These are phyloP conservation scores for Blastomyces silverae DNA, from an alignment of 2,329 filamentous ascomycete genomes.

Conservation along the genomic window DNA sequence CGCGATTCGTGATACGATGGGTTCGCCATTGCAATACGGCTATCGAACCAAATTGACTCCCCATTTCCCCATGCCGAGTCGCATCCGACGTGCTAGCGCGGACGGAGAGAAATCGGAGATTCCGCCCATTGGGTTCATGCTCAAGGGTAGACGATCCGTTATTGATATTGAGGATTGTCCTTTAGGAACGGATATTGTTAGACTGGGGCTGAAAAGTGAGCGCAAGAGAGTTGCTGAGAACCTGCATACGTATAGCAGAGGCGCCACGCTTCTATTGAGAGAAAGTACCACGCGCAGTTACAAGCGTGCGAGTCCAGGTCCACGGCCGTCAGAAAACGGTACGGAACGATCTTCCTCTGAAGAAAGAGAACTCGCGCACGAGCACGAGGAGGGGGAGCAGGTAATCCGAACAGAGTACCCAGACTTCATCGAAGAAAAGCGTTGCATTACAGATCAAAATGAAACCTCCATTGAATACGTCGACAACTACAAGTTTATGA, in stretches of 20 bases:
- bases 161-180: slow-evolving; percentile 97
- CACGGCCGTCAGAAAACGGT: neutral
- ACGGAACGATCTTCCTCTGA: slow-evolving; percentile 22
- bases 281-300: slow-evolving; percentile 66
- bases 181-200: slow-evolving; percentile 80
- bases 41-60: slow-evolving; percentile 97
- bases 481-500: slow-evolving; percentile 75
- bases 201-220: slow-evolving; percentile 70
- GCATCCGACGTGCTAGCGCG: slow-evolving; percentile 25
- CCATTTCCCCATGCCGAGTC: slow-evolving; percentile 79
- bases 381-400: slow-evolving; percentile 34
- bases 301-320: slow-evolving; percentile 16
- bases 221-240: slow-evolving; percentile 66
- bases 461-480: slow-evolving; percentile 81
- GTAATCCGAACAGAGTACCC: slow-evolving; percentile 52
- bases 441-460: slow-evolving; percentile 81
- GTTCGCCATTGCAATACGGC: slow-evolving; percentile 81
- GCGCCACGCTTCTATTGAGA: slow-evolving; percentile 80
- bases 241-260: slow-evolving; percentile 64
- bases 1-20: slow-evolving; percentile 72
- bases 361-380: slow-evolving; percentile 27
- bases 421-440: slow-evolving; percentile 67
- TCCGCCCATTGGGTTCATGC: slow-evolving; percentile 83
- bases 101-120: slow-evolving; percentile 38
- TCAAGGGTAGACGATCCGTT: slow-evolving; percentile 70